Conservation (phyloP, 179 eudicot species). For the Spergularia azorica region DNA sequence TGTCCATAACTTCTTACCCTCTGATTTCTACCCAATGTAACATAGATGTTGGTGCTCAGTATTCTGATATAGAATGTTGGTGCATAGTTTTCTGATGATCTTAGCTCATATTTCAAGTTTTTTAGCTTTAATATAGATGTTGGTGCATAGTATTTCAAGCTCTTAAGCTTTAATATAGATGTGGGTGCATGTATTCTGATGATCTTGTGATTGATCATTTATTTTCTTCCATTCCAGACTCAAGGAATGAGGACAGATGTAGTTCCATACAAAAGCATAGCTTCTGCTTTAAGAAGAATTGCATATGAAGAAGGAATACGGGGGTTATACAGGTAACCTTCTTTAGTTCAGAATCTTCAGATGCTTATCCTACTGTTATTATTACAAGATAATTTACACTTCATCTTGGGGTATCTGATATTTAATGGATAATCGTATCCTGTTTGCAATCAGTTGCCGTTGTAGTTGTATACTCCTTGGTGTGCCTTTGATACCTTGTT, state of each 20-base stretch:
- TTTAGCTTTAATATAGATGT: background rate
- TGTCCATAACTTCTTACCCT: too few species aligned
- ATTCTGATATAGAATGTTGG: too few species aligned
- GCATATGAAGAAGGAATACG: conserved; percentile 76
- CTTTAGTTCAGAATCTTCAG: conserved; percentile 5
- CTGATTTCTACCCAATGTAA: too few species aligned
- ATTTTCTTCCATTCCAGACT: conserved; percentile 46
- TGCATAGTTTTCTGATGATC: background rate
- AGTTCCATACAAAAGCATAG: conserved; percentile 71
- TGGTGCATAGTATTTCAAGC: background rate
- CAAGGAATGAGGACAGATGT: conserved; percentile 93
- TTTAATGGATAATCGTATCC: too few species aligned
- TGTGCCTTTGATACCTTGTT: too few species aligned
- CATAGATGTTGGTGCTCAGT: too few species aligned
- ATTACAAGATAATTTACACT: background rate
- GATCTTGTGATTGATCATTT: conserved; percentile 4
- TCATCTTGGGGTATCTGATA: background rate
- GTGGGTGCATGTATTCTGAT: background rate
- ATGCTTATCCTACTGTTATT: background rate
- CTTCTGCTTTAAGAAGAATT: conserved; percentile 81
- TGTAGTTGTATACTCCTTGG: too few species aligned
- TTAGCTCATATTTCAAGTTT: background rate
- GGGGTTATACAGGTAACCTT: conserved; percentile 79
- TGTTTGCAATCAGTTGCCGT: too few species aligned
- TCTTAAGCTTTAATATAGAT: background rate